Evolutionary conservation across 192 early-diverging fungal genomes (phyloP).

Genomic region (Cetraspora pellucida): DNA sequence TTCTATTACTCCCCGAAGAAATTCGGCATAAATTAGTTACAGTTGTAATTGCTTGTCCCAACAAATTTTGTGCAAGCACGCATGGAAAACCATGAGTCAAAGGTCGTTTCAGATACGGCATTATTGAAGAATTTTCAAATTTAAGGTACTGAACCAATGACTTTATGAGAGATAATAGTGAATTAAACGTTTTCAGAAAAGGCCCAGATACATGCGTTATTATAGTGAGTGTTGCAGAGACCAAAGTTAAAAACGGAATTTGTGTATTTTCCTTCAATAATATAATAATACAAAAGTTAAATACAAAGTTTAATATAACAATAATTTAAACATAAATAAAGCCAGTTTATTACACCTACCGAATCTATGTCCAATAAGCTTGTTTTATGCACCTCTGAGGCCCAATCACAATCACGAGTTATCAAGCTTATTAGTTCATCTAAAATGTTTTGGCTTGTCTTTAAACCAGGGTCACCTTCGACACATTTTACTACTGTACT

Average conservation of each 20-base stretch:
- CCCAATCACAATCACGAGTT: constrained; percentile 48
- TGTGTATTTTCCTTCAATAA: not conserved
- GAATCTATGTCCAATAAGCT: constrained; percentile 40
- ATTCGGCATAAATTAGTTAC: constrained; percentile 39
- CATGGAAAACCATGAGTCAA: constrained; percentile 49
- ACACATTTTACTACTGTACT: not conserved
- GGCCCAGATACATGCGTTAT: constrained; percentile 47
- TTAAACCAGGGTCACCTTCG: not conserved
- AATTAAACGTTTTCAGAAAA: constrained; percentile 33
- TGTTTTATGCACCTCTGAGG: constrained; percentile 46
- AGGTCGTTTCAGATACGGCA: constrained; percentile 37
- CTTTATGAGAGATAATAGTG: constrained; percentile 39
- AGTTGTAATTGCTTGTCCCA: constrained; percentile 54
- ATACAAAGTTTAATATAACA: not conserved
- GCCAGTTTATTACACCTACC: constrained; percentile 30
- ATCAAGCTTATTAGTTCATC: constrained; percentile 39
- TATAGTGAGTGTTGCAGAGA: constrained; percentile 48
- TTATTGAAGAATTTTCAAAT: constrained; percentile 6
- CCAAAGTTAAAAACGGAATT: constrained; percentile 43
- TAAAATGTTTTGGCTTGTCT: not conserved
- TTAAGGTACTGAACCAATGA: constrained; percentile 18
- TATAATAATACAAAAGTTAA: not conserved
- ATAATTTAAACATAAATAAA: not conserved
- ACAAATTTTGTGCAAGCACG: constrained; percentile 48
- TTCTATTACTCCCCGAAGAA: constrained; percentile 24